Conservation (phyloP, 2,329 filamentous ascomycete species). For the Dryadomyces quercivorus region DNA sequence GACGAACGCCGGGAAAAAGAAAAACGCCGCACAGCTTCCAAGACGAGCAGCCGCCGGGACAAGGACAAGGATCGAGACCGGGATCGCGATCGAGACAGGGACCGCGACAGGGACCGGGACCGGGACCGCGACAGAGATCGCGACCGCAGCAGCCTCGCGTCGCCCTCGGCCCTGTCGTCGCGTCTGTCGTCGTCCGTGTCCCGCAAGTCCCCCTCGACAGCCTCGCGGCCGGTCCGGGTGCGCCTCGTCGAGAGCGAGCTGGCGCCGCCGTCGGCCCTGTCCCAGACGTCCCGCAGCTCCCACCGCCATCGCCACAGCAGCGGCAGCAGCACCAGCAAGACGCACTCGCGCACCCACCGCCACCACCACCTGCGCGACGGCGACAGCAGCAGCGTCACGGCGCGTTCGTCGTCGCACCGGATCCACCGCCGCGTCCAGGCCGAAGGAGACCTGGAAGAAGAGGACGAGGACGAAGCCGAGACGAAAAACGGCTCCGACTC, state of each 20-base stretch:
- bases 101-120: neutral
- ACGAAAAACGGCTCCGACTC: neutral
- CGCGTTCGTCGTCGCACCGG: neutral
- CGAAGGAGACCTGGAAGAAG: neutral
- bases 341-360: neutral
- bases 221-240: conserved; percentile 2
- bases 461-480: neutral
- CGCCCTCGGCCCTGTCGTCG: conserved; percentile 7
- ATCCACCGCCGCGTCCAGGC: neutral
- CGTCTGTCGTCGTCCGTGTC: conserved; percentile 3
- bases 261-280: conserved; percentile 2
- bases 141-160: neutral
- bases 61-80: neutral
- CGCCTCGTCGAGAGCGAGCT: conserved; percentile 10
- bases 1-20: neutral
- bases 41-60: neutral
- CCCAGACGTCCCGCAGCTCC: neutral
- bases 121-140: neutral
- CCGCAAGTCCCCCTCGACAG: conserved; percentile 1
- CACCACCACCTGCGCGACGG: neutral
- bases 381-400: neutral
- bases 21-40: neutral
- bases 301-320: neutral
- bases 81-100: neutral
- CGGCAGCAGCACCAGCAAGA: neutral